Base-by-base conservation (phyloP, 257 asterid species). In the Hygrophila difformis region DNA sequence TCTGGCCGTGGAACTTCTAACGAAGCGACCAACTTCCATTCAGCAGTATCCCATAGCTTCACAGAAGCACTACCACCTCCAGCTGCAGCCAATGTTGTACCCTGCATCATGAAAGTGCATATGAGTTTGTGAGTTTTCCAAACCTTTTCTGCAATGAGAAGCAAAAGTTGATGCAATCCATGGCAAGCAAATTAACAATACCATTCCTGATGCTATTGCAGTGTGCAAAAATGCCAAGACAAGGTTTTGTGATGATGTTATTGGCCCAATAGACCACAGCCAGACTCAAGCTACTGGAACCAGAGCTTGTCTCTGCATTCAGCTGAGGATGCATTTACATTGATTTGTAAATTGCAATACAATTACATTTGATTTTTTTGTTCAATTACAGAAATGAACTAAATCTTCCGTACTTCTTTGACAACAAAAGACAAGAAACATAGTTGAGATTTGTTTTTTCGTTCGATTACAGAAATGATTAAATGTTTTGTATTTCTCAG, bases 31-130 rank as follows among this genome's bases (percentile, higher is more conserved):
- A 67, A 67, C 56, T 74, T 81, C 99, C 99, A 91, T 22, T 72
- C 76, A 6, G 85, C 76, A 18, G 97, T 91, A 49, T 86, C 95
- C 94, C 94, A 91, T 16, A 91, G 73, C 65, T 91, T 91, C 49
- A 86, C 83, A 11, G 96, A 86, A 47, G 94, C 86, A 51, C 98
- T 86, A 37, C 98, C 84, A 21, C 98, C 98, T 65, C 98, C 98
- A 17, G 98, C 96, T 61, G 87, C 96, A 2, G 96, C 98, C 16
- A 91, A 75, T n/a, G 78, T 61, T 44, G 81, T 82, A 39, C 96
- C 98, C 96, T 88, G 77, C 42, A 34, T 12, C 58, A 33, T 5
- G 53, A 45, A 39, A 3, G 22, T 12, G 3, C 6, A 9, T 20
- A 44, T 45, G 39, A 52, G 39, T 48, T 38, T 10, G 37, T 28